Conservation (phyloP, 1,284 basidiomycete genomes). For the Rhodotorula sp. region DNA sequence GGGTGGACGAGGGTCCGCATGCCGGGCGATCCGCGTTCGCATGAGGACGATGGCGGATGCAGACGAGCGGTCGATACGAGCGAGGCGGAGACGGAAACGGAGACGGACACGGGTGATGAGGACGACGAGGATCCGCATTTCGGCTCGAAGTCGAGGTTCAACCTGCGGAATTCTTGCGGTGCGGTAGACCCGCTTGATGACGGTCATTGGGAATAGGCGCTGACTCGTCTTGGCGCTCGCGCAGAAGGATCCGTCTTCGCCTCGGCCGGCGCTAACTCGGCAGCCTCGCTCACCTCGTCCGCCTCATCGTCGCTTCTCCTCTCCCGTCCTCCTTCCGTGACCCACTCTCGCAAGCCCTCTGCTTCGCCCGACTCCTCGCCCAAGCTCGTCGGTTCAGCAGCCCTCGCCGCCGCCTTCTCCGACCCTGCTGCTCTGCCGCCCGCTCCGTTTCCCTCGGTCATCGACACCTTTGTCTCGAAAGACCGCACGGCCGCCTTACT, state of each 20-base stretch:
- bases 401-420: no score
- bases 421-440: no score
- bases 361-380: not conserved
- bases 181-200: not conserved
- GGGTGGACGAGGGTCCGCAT: not conserved
- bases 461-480: no score
- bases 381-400: no score
- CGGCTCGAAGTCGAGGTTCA: no score
- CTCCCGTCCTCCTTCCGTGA: not conserved
- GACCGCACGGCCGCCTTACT: no score
- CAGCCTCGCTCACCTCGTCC: not conserved
- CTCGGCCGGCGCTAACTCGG: not conserved
- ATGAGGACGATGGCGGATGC: no score
- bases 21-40: not conserved
- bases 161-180: not conserved
- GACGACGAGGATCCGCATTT: not conserved
- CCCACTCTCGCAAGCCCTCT: no score
- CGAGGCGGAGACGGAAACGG: not conserved
- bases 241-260: not conserved
- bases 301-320: not conserved
- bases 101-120: not conserved
- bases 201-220: not conserved
- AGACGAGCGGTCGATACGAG: not conserved
- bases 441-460: no score
- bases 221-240: not conserved